Evolutionary conservation across 2,329 filamentous ascomycete species (phyloP), one percentile per base, ranked within the genome.

Genomic region (Sarocladium oryzae): DNA sequence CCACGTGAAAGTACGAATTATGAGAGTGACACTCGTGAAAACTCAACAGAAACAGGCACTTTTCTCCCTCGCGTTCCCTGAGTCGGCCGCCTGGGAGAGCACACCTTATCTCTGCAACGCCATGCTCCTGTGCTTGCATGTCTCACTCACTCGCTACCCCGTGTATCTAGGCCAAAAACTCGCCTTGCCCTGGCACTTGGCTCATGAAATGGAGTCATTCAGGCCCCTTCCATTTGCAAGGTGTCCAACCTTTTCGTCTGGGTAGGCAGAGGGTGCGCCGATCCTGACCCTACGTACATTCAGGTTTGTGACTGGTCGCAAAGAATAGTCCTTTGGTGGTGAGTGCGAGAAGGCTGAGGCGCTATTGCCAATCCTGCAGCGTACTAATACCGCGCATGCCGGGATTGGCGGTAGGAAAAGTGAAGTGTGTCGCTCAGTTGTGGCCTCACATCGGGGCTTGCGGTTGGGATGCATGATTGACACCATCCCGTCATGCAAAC

Each of bases 1-100:
- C 43, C 43, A 48, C 43, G 43, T 48, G 43, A 48, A 48, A 15
- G 43, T 48, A 13, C n/a, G 26, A 48, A 48, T 23, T 21, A 18
- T 33, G 26, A 32, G 26, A 32, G 43, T 48, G 43, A 48, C 43
- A 10, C 24, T 20, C 43, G 32, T 10, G n/a, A n/a, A 16, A n/a
- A 32, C 28, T 32, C 43, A 26, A 30, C 20, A 8, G 43, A n/a
- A n/a, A 30, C 20, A 28, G 11, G 18, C 9, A 20, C 20, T 7
- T 48, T 33, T 30, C 28, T 8, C 43, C n/a, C 24, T 48, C 26
- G 4, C 28, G 11, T 13, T 33, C 28, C 6, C 9, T 30, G 13
- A 7, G 28, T 30, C 28, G 28, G 28, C 28, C 28, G 13, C 24
- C n/a, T n/a, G n/a, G 5, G 24, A 4, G 43, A 15, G 13, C 24